These are phyloP conservation scores for Stereocaulon alpinum DNA, from an alignment of 495 filamentous ascomycete species.

Conservation along the genomic window DNA sequence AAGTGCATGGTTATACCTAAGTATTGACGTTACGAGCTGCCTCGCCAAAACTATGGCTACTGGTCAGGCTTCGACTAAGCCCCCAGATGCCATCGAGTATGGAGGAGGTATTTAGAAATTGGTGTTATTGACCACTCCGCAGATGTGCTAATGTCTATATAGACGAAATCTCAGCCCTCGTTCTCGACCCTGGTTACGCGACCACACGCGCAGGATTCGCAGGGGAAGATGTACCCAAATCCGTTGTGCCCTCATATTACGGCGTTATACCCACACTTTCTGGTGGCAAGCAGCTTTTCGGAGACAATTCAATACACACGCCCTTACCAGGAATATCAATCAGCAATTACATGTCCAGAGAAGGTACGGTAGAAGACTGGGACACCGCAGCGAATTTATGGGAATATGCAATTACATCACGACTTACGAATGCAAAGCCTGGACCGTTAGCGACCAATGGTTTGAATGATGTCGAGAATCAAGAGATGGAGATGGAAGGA, in stretches of 20 bases:
- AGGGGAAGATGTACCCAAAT: slow-evolving; percentile 94
- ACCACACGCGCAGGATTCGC: slow-evolving; percentile 90
- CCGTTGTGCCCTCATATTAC: slow-evolving; percentile 80
- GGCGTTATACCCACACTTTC: slow-evolving; percentile 46
- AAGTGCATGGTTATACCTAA: neutral
- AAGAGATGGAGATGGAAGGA: slow-evolving; percentile 55
- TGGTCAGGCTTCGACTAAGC: slow-evolving; percentile 30
- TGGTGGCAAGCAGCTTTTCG: slow-evolving; percentile 53
- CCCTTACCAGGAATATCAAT: slow-evolving; percentile 68
- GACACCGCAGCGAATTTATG: slow-evolving; percentile 80
- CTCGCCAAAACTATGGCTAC: slow-evolving; percentile 11
- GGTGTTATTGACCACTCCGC: slow-evolving; percentile 5
- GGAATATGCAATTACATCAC: slow-evolving; percentile 77
- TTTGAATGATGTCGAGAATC: slow-evolving; percentile 53
- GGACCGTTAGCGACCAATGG: slow-evolving; percentile 60
- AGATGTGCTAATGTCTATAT: neutral
- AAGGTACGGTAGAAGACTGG: slow-evolving; percentile 94
- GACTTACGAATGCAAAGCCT: slow-evolving; percentile 55
- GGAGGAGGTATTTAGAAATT: slow-evolving; percentile 58
- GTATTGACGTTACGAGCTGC: neutral
- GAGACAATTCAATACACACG: slow-evolving; percentile 75
- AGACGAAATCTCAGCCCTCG: slow-evolving; percentile 96
- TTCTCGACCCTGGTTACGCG: slow-evolving; percentile 89
- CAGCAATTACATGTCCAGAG: slow-evolving; percentile 78
- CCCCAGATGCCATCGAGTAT: slow-evolving; percentile 60